Conservation (phyloP, 176 grass and related monocot species). For the Elymus sibiricus region DNA sequence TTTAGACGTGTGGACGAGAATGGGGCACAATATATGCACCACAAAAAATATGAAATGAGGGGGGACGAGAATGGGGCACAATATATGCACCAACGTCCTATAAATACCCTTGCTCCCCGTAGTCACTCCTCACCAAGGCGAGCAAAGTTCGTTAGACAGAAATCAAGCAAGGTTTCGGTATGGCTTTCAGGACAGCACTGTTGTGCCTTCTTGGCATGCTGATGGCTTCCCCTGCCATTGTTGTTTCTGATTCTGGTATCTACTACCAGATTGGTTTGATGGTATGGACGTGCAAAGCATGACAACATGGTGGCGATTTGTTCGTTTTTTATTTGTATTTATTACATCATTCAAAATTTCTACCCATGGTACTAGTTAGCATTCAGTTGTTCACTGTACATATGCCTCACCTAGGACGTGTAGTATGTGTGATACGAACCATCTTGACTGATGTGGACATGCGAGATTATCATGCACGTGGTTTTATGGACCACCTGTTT, state of each 20-base stretch:
- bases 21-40: background rate
- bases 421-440: too few relatives aligned
- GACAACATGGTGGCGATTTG: too few relatives aligned
- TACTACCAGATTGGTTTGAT: conserved; percentile 33
- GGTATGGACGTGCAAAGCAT: conserved; percentile 16
- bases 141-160: too few relatives aligned
- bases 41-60: background rate
- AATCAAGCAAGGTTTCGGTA: background rate
- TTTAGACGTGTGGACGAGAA: background rate
- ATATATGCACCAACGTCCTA: background rate
- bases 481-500: background rate
- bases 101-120: background rate
- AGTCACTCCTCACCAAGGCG: background rate
- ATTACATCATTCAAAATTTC: background rate
- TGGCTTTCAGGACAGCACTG: conserved; percentile 4
- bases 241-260: background rate
- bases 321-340: background rate
- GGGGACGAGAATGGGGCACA: background rate
- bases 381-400: background rate
- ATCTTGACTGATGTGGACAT: too few relatives aligned
- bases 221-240: background rate
- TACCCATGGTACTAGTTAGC: background rate
- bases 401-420: background rate
- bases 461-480: background rate
- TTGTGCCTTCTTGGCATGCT: conserved; percentile 31